Evolutionary conservation across 495 filamentous ascomycete genomes (phyloP), one percentile per base, ranked within the genome.

Genomic region (Aspergillus bridgeri): DNA sequence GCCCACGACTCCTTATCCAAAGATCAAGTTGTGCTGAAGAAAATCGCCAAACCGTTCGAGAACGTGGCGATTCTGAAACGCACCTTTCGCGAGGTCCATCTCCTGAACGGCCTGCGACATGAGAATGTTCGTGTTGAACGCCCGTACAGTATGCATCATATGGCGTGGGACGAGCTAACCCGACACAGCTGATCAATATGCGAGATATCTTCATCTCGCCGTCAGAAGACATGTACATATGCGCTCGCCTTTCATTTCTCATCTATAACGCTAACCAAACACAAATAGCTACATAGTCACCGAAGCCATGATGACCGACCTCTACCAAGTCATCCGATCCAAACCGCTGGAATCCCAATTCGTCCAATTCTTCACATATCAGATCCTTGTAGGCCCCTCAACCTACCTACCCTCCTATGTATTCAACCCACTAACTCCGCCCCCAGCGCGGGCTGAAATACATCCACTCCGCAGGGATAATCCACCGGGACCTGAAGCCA

Each of bases 21-120:
- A 62, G 89, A 94, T 69, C 89, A 88, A 69, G 92, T 98, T 52
- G 92, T 93, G 19, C 89, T 98, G 66, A 98, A 98, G 83, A 98
- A 98, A 80, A 98, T 98, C 68, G 96, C 96, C 91, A 98, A 98
- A 81, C 92, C 92, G 5, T 98, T 98, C 77, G 93, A 90, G 80
- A 97, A 92, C 11, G 91, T 92, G 9, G 92, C 96, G 44, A 76
- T 98, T 42, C 92, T 93, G 15, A 98, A 98, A 80, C 80, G 92
- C 63, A 98, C 92, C 21, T 98, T 97, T 69, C 86, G 92, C 54
- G 92, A 98, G 67, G 79, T 98, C 70, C 96, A 98, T 80, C 81
- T 98, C 53, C 77, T 98, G 62, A 98, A 96, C 77, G 92, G 96
- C 67, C 78, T 98, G 42, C 87, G 84, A 62, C 92, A 98, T 72